phyloP scores from a whole-genome alignment of 2,329 filamentous ascomycete species.

The Xylaria hypoxylon region DNA sequence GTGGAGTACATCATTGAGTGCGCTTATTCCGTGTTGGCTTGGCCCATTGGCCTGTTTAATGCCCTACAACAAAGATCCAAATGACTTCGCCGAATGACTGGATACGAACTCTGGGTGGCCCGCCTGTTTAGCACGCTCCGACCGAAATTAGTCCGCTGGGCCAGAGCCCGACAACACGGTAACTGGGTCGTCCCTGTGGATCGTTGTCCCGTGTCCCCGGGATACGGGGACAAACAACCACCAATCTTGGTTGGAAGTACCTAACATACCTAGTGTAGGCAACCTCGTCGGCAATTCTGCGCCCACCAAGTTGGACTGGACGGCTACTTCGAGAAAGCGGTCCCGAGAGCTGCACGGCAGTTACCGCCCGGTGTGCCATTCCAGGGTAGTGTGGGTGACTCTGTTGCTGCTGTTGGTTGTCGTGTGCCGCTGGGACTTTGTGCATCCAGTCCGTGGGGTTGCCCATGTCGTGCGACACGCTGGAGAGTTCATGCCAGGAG shows the following conservation, averaged over 20 bases:
- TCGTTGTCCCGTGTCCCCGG: slow-evolving; percentile 23
- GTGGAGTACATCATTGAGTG: slow-evolving; percentile 18
- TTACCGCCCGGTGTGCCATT: slow-evolving; percentile 13
- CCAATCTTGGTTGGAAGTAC: not conserved
- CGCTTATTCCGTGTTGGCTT: slow-evolving; percentile 7
- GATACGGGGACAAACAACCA: slow-evolving; percentile 19
- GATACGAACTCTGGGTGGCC: slow-evolving; percentile 8
- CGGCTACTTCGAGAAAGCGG: not conserved
- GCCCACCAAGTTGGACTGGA: slow-evolving; percentile 3
- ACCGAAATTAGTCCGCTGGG: slow-evolving; percentile 25
- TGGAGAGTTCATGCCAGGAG: slow-evolving; percentile 19
- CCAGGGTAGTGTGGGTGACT: slow-evolving; percentile 24
- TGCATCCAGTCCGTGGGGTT: slow-evolving; percentile 1
- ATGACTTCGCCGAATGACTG: slow-evolving; percentile 4
- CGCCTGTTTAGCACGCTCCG: slow-evolving; percentile 10
- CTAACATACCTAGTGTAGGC: not conserved
- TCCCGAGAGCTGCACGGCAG: slow-evolving; percentile 20
- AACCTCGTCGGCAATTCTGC: slow-evolving; percentile 20
- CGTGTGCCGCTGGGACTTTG: slow-evolving; percentile 4
- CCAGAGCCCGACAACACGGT: slow-evolving; percentile 29
- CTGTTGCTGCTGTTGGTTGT: slow-evolving; percentile 8
- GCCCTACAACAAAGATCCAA: not conserved
- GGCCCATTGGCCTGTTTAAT: not conserved
- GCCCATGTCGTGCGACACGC: slow-evolving; percentile 21
- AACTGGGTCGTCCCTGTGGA: slow-evolving; percentile 31